phyloP scores from a whole-genome alignment of 169 alveolate genomes.

The Plasmodium falciparum region DNA sequence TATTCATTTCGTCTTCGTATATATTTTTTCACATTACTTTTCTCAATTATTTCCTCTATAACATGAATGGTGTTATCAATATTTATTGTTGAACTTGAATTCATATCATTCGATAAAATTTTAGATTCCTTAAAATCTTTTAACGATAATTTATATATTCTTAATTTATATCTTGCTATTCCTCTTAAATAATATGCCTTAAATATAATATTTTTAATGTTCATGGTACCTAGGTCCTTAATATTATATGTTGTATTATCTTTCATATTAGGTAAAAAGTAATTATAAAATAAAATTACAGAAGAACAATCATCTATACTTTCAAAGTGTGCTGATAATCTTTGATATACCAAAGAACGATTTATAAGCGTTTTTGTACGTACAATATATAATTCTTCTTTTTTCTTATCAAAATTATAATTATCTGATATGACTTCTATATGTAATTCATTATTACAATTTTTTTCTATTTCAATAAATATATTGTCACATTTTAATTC shows the following conservation, averaged over 20 bases:
- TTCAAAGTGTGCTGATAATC: conserved; percentile 36
- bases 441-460: conserved; percentile 54
- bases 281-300: conserved; percentile 57
- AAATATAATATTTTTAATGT: conserved; percentile 50
- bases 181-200: conserved; percentile 76
- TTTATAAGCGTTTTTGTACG: conserved; percentile 73
- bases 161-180: conserved; percentile 71
- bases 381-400: conserved; percentile 53
- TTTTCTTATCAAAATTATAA: conserved; percentile 20
- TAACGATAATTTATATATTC: conserved; percentile 56
- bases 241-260: conserved; percentile 14
- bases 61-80: conserved; percentile 47
- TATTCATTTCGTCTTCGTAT: conserved; percentile 63
- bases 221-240: conserved; percentile 10
- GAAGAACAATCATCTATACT: conserved; percentile 72
- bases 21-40: conserved; percentile 55
- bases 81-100: background rate
- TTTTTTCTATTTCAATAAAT: conserved; percentile 71
- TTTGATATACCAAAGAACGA: conserved; percentile 63
- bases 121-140: conserved; percentile 59
- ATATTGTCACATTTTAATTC: conserved; percentile 71
- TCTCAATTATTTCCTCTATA: conserved; percentile 40
- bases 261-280: conserved; percentile 36
- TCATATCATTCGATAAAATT: conserved; percentile 5
- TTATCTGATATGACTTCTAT: conserved; percentile 55